Evolutionary conservation across 345 rosid species (phyloP).

Genomic region (Tarenaya hassleriana): DNA sequence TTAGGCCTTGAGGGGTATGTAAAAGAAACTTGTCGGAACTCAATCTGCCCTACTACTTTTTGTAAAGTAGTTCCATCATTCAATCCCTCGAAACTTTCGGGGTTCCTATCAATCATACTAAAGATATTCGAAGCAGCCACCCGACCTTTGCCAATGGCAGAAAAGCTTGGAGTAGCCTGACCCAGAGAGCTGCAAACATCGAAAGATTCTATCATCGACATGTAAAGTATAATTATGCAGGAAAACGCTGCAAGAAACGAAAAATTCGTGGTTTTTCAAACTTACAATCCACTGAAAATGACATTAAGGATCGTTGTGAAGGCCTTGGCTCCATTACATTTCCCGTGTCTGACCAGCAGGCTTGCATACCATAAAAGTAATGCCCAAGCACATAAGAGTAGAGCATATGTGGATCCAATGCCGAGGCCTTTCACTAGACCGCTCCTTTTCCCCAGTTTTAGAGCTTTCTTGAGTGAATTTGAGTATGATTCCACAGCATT

Average conservation of each 20-base stretch:
- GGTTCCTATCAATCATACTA: constrained; percentile 37
- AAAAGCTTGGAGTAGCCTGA: constrained; percentile 71
- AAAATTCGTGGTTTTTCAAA: background rate
- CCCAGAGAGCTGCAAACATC: constrained; percentile 54
- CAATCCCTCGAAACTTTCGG: constrained; percentile 23
- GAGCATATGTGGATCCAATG: constrained; percentile 60
- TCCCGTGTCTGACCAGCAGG: constrained; percentile 56
- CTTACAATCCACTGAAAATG: constrained; percentile 83
- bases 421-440: constrained; percentile 77
- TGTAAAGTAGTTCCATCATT: constrained; percentile 34
- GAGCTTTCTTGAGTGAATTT: constrained; percentile 43
- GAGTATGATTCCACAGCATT: constrained; percentile 59
- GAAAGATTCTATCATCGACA: background rate
- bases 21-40: constrained; percentile 50
- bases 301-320: constrained; percentile 72
- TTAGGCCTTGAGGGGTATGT: constrained; percentile 62
- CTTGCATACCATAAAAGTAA: constrained; percentile 63
- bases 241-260: constrained; percentile 11
- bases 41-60: constrained; percentile 49
- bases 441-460: constrained; percentile 51
- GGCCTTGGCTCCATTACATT: constrained; percentile 66
- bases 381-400: constrained; percentile 73
- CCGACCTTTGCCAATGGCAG: constrained; percentile 66
- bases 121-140: constrained; percentile 62
- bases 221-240: constrained; percentile 8